Evolutionary conservation across 163 green algal genomes (phyloP), one percentile per base, ranked within the genome.

Genomic region (Picocystis sp.): DNA sequence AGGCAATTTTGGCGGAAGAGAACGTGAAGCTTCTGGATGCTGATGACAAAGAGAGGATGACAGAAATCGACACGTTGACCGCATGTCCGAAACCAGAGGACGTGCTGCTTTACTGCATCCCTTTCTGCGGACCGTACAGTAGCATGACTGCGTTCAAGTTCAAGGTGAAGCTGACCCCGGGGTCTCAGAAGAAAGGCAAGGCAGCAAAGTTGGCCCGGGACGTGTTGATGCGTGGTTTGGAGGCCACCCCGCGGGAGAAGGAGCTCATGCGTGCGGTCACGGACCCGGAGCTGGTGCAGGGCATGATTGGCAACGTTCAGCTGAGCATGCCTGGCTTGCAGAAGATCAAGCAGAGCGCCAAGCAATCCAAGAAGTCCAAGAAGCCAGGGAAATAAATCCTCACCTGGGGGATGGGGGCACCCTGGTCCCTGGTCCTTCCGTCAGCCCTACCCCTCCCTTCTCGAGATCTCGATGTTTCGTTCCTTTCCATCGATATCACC

Each of bases 51-150:
- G 53, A 43, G 43, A 23, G 29, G 8, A 38, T 38, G 29, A 38
- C 29, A 38, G 29, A 38, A 38, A 38, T 38, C 29, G 29, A 38
- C 29, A 38, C 29, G 8, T 8, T 38, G 29, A 38, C 29, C 29
- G 8, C 5, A 12, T 38, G 29, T 38, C 29, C 29, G 29, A 38
- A 38, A 38, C 19, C 52, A 3, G 74, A 82, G 9, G 89, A 97
- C 56, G 62, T 85, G 13, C 64, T 97, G 58, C 70, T 93, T 52
- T 84, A 72, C 58, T 82, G 81, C 11, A 47, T 97, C 22, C 83
- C 85, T 2, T 77, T 96, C 48, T 92, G 80, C 62, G 88, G 71
- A 10, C 88, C 88, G 10, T 93, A 94, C 65, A 72, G 5, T 38
- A 92, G 38, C 56, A 76, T 29, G 42, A 22, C 42, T 91, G 81